Base-by-base conservation (phyloP, 2,329 filamentous ascomycete species). In the Epichloe uncinata region DNA sequence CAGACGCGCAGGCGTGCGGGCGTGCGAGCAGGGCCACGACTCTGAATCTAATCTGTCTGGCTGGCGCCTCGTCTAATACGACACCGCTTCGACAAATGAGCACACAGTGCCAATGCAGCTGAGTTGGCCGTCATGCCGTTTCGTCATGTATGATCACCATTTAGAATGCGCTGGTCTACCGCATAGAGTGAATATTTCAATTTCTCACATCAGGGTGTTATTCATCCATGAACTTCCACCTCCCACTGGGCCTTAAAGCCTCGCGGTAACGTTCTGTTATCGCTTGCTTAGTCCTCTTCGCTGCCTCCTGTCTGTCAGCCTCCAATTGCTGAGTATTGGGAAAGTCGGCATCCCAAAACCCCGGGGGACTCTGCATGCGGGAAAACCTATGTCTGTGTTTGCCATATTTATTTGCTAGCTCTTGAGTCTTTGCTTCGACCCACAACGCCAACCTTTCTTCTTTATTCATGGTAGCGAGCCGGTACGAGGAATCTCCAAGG, bases 291-390 rank as follows among this genome's bases (percentile, higher is more conserved):
- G 85, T 82, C 52, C 78, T 69, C 57, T 73, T 73, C n/a, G 72
- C 73, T 0, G 84, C 85, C 60, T 82, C 80, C 52, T 75, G 73
- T 51, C 77, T 77, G 58, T 91, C 80, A 48, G 73, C 69, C 56
- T 78, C 71, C 30, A 82, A 67, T 65, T 96, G 87, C 63, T 97
- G 93, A 1, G 93, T 96, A 26, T 72, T 81, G 1, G 91, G 90
- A 63, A 98, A 95, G 57, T 95, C 91, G 2, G 84, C 77, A 49
- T 87, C 76, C 93, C 93, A 98, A 63, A 87, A 97, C 0, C 89
- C 90, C 2, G 88, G 87, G 87, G 93, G 90, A 9, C 85, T 87
- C 42, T 70, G 73, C 54, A 78, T 75, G 47, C 88, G 77, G 52
- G 82, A 78, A 64, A 84, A 89, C 30, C 81, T 75, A 57, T 91